Conservation (phyloP, 805 yeast species). For the Yarrowia bubula region DNA sequence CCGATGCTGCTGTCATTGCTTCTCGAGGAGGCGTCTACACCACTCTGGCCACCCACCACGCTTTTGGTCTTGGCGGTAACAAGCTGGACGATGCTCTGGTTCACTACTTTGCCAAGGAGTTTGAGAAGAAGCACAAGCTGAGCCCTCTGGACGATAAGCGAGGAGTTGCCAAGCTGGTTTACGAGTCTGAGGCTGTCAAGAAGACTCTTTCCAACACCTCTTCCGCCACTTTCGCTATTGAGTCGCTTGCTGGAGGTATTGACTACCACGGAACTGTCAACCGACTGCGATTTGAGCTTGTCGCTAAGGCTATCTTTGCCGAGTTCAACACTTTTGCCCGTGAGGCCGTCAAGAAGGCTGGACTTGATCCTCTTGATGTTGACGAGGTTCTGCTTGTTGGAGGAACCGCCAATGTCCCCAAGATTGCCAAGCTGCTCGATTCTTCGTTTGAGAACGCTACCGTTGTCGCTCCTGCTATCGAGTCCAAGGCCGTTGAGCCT, state of each 20-base stretch:
- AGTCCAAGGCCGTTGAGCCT: slow-evolving; percentile 79
- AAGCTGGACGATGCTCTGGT: slow-evolving; percentile 74
- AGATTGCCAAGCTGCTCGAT: slow-evolving; percentile 72
- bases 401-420: slow-evolving; percentile 91
- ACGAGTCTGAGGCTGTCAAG: slow-evolving; percentile 79
- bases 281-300: slow-evolving; percentile 89
- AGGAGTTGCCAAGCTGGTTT: slow-evolving; percentile 82
- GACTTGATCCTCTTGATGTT: slow-evolving; percentile 76
- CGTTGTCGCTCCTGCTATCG: slow-evolving; percentile 70
- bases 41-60: slow-evolving; percentile 79
- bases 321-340: slow-evolving; percentile 77
- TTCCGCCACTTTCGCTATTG: slow-evolving; percentile 87
- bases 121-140: slow-evolving; percentile 78
- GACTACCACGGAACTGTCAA: slow-evolving; percentile 92
- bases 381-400: slow-evolving; percentile 92
- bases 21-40: slow-evolving; percentile 94
- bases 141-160: slow-evolving; percentile 80
- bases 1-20: slow-evolving; percentile 92
- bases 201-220: slow-evolving; percentile 89
- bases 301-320: slow-evolving; percentile 72
- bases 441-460: slow-evolving; percentile 63
- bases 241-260: slow-evolving; percentile 88
- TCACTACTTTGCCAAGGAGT: slow-evolving; percentile 88
- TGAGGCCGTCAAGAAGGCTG: slow-evolving; percentile 73
- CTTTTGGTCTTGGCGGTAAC: slow-evolving; percentile 82